A percentile compares a stretch with the other conserved stretches of the same genome.
Conservation (phyloP, 352 stramenopile genomes). For the Pythium insidiosum region DNA sequence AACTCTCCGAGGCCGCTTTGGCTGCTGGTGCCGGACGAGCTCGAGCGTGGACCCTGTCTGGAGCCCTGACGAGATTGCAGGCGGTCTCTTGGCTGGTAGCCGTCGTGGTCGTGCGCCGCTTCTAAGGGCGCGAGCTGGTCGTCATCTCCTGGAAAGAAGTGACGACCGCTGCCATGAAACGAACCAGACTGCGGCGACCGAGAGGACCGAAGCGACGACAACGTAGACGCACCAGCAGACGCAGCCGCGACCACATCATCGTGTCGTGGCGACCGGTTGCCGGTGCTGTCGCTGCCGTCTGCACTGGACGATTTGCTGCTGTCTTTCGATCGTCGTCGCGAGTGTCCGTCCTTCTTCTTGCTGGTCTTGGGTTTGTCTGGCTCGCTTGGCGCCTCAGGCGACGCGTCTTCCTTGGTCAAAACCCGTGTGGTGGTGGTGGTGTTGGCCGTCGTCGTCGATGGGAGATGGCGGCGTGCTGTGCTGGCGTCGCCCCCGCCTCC, state of each 20-base stretch:
- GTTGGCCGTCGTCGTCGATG: too few species aligned
- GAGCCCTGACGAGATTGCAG: slow-evolving; percentile 72
- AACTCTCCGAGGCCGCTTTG: slow-evolving; percentile 34
- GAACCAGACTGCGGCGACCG: slow-evolving; percentile 2
- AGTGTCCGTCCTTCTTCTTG: not conserved
- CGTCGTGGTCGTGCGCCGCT: too few species aligned
- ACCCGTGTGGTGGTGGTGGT: too few species aligned
- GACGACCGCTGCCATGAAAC: too few species aligned
- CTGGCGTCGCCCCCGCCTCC: too few species aligned
- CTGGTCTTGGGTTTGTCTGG: too few species aligned
- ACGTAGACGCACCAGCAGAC: too few species aligned
- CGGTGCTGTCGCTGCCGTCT: too few species aligned
- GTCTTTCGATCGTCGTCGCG: not conserved
- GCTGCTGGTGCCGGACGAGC: slow-evolving; percentile 15
- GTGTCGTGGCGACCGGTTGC: too few species aligned
- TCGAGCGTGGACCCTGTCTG: slow-evolving; percentile 35
- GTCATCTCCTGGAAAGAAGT: slow-evolving; percentile 19
- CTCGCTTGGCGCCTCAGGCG: not conserved
- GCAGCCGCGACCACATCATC: too few species aligned
- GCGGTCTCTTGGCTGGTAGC: slow-evolving; percentile 62
- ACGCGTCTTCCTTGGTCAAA: too few species aligned
- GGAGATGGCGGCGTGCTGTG: too few species aligned
- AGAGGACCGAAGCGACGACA: not conserved
- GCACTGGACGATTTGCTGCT: not conserved
- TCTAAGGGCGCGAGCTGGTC: slow-evolving; percentile 32